A percentile compares a stretch with the other conserved stretches of the same genome.
Conservation (phyloP, 208 protist species). For the Naegleria fowleri region DNA sequence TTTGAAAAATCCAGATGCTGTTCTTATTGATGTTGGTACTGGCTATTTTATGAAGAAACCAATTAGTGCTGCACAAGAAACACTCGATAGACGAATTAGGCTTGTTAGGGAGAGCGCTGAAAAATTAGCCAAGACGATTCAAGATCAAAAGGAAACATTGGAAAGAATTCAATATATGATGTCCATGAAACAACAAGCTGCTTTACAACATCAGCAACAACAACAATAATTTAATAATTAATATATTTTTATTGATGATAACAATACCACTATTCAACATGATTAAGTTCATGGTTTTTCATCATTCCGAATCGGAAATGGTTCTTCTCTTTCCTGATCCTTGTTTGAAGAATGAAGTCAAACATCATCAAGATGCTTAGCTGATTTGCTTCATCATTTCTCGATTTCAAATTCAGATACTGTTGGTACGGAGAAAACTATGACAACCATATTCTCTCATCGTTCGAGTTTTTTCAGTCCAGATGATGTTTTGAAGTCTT, state of each 20-base stretch:
- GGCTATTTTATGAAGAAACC: conserved; percentile 17
- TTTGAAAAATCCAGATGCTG: not conserved
- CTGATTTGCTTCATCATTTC: not conserved
- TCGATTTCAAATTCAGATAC: not conserved
- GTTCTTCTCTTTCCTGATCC: not conserved
- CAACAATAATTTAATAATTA: not conserved
- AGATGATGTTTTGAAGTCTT: too few relatives aligned
- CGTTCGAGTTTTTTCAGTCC: not conserved
- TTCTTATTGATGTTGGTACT: conserved; percentile 21
- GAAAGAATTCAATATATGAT: not conserved
- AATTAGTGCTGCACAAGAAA: not conserved
- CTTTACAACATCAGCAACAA: not conserved
- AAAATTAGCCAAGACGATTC: not conserved
- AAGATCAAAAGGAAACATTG: not conserved
- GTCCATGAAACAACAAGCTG: not conserved
- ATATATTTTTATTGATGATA: too few relatives aligned
- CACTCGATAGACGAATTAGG: not conserved
- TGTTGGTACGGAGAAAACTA: not conserved
- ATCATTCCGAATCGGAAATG: not conserved
- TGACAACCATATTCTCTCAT: not conserved
- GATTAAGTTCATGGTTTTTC: not conserved
- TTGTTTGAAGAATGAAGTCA: not conserved
- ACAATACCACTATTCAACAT: not conserved
- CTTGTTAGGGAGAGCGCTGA: conserved; percentile 7
- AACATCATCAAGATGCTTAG: not conserved